Percentiles rank a stretch among this genome's conserved stretches.
These are phyloP conservation scores for Eucalyptus lansdowneana DNA, from an alignment of 345 rosid genomes.

Conservation along the genomic window DNA sequence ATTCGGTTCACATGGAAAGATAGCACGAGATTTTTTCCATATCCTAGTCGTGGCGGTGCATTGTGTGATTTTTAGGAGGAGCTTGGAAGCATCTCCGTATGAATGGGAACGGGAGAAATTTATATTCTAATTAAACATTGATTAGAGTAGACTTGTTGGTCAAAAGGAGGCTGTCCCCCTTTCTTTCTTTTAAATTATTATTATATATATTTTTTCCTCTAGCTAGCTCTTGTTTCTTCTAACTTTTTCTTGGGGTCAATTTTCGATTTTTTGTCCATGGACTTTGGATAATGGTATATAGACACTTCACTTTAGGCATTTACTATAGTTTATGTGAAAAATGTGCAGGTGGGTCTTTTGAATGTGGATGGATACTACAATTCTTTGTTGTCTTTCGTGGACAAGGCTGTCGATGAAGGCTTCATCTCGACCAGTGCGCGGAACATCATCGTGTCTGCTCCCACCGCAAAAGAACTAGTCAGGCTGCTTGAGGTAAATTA, in stretches of 20 bases:
- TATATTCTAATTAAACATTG: neutral
- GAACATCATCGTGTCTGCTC: slow-evolving; percentile 77
- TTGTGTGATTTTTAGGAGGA: neutral
- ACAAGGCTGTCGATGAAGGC: slow-evolving; percentile 95
- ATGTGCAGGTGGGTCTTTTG: slow-evolving; percentile 75
- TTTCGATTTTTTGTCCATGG: neutral
- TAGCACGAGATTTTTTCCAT: slow-evolving; percentile 1
- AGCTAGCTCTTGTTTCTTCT: neutral
- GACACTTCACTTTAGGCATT: neutral
- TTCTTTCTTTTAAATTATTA: neutral
- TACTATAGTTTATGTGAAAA: neutral
- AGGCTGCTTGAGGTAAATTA: slow-evolving; percentile 73
- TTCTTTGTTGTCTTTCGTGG: slow-evolving; percentile 72
- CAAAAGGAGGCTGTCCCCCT: neutral
- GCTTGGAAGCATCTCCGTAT: neutral
- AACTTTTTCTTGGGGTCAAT: neutral
- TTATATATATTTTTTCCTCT: neutral
- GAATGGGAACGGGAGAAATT: slow-evolving; percentile 8
- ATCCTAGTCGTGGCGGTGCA: neutral
- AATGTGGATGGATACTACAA: slow-evolving; percentile 92
- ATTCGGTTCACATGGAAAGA: slow-evolving; percentile 34
- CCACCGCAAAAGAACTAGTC: slow-evolving; percentile 69
- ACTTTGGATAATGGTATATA: neutral
- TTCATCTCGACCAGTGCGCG: slow-evolving; percentile 80
- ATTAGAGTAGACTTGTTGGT: neutral